A percentile compares a stretch with the other conserved stretches of the same genome.
Conservation (phyloP, 768 basidiomycete species). For the Calocera cornea region DNA sequence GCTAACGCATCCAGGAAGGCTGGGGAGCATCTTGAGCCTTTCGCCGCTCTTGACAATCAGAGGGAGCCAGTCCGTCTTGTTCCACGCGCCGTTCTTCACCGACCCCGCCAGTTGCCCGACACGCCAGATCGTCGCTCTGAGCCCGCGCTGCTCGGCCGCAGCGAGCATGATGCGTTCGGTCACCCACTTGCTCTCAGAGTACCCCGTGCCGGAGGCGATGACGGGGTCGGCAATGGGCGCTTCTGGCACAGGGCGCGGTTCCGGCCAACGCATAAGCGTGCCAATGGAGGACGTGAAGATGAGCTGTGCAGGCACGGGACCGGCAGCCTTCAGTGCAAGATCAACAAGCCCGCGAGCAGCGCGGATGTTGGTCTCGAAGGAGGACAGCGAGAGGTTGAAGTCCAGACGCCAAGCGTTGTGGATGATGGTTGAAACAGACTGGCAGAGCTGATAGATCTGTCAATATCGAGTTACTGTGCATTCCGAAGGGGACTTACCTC, state of each 20-base stretch:
- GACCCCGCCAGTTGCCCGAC: not conserved
- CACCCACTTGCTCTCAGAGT: not conserved
- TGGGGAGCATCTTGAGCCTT: not conserved
- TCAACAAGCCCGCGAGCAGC: constrained; percentile 38
- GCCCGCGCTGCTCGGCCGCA: not conserved
- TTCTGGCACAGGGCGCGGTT: not conserved
- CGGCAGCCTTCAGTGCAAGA: constrained; percentile 25
- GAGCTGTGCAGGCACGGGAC: constrained; percentile 23
- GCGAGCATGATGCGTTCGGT: not conserved
- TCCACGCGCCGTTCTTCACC: not conserved
- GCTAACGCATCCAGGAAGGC: not conserved
- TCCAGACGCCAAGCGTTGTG: constrained; percentile 35
- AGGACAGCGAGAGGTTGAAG: constrained; percentile 37
- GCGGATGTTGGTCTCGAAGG: constrained; percentile 38
- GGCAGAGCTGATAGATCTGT: too few relatives aligned
- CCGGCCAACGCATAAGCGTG: constrained; percentile 16
- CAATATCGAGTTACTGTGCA: too few relatives aligned
- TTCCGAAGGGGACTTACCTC: constrained; percentile 17
- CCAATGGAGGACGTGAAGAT: constrained; percentile 33
- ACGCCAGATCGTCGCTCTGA: not conserved
- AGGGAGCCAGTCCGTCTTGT: not conserved
- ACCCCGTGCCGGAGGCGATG: not conserved
- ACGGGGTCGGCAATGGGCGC: not conserved
- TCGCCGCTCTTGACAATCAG: not conserved
- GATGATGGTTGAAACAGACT: not conserved